These are phyloP conservation scores for Blastobotrys mokoenaii DNA, from an alignment of 805 yeast genomes.

Conservation along the genomic window DNA sequence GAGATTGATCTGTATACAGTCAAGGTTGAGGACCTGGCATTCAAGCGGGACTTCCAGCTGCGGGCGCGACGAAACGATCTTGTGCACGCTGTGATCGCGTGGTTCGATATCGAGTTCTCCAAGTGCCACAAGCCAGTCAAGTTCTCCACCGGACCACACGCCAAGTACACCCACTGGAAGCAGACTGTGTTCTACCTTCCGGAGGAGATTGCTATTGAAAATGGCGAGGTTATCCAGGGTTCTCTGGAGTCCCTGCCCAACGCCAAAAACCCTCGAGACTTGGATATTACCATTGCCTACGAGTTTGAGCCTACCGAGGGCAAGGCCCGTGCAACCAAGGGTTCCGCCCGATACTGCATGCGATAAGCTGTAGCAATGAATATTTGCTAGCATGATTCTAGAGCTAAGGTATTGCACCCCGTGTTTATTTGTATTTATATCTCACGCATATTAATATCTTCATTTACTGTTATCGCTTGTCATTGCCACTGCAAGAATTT, in stretches of 20 bases:
- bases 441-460: too few species aligned
- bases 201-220: conserved; percentile 66
- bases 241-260: conserved; percentile 71
- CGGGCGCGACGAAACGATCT: conserved; percentile 70
- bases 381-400: too few species aligned
- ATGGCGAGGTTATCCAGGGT: conserved; percentile 72
- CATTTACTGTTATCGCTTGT: too few species aligned
- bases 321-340: conserved; percentile 42
- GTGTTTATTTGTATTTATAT: not conserved
- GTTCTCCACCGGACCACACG: conserved; percentile 92
- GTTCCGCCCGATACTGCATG: conserved; percentile 62
- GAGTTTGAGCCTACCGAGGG: conserved; percentile 40
- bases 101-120: conserved; percentile 91
- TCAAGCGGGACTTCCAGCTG: conserved; percentile 59
- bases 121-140: conserved; percentile 43
- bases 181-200: conserved; percentile 90
- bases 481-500: too few species aligned
- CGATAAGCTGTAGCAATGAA: conserved; percentile 34
- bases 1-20: conserved; percentile 89
- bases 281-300: conserved; percentile 68
- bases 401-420: too few species aligned
- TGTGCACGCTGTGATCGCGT: conserved; percentile 82
- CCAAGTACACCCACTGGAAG: conserved; percentile 96
- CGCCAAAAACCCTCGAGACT: conserved; percentile 71
- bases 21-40: conserved; percentile 71